phyloP scores from a whole-genome alignment of 768 basidiomycete species.

The Galerina sulciceps region DNA sequence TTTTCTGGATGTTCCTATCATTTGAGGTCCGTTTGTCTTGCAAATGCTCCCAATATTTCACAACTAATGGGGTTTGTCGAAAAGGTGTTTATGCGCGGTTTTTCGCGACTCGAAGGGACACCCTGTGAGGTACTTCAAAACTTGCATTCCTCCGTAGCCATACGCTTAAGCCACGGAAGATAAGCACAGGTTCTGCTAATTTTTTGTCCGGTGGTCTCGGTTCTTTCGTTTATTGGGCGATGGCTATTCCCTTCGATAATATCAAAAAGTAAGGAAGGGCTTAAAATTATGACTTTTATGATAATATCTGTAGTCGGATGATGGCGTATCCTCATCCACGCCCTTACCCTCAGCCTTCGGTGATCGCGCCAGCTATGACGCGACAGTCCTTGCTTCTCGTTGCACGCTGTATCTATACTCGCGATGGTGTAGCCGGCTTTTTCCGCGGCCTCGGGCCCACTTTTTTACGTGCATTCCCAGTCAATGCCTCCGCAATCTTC shows the following conservation, averaged over 20 bases:
- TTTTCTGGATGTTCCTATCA: conserved; percentile 80
- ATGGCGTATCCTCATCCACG: conserved; percentile 59
- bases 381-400: conserved; percentile 50
- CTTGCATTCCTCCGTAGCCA: conserved; percentile 1
- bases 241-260: conserved; percentile 79
- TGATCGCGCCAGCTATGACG: conserved; percentile 22
- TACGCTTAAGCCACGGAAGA: conserved; percentile 36
- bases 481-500: conserved; percentile 78
- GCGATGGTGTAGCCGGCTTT: conserved; percentile 59
- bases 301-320: conserved; percentile 53
- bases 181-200: conserved; percentile 63
- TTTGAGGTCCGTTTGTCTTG: conserved; percentile 51
- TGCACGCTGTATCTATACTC: conserved; percentile 54
- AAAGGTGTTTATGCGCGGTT: conserved; percentile 64
- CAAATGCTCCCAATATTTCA: conserved; percentile 6
- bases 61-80: conserved; percentile 19
- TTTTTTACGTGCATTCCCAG: conserved; percentile 75
- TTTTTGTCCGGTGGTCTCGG: conserved; percentile 69
- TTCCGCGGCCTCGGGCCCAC: conserved; percentile 72
- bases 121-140: conserved; percentile 54
- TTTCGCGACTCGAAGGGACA: conserved; percentile 59
- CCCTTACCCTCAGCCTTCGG: conserved; percentile 39
- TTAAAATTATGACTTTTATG: neutral
- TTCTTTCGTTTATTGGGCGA: conserved; percentile 67
- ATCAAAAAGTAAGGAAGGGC: conserved; percentile 69